These are phyloP conservation scores for Rhodotorula sp. DNA, from an alignment of 1,284 basidiomycete genomes.

Conservation along the genomic window DNA sequence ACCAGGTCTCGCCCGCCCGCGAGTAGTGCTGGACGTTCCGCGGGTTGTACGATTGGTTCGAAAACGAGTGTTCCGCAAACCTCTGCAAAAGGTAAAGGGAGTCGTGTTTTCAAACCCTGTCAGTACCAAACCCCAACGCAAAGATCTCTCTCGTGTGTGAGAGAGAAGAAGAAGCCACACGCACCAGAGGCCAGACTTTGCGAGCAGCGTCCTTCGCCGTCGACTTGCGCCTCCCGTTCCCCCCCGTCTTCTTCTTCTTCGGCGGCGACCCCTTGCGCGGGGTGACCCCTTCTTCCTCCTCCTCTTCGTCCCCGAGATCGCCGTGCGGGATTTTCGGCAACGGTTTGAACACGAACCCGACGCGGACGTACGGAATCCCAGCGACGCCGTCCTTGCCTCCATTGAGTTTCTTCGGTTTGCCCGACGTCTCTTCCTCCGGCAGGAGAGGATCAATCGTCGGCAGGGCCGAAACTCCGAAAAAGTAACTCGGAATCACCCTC, in stretches of 20 bases:
- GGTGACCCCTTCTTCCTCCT: neutral
- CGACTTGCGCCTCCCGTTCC: neutral
- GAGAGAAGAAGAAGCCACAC: neutral
- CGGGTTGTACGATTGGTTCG: slow-evolving; percentile 9
- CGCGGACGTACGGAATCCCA: slow-evolving; percentile 11
- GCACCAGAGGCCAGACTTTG: slow-evolving; percentile 9
- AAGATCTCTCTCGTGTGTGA: too few relatives aligned
- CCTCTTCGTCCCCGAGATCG: neutral
- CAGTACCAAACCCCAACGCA: neutral
- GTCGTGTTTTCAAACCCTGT: too few relatives aligned
- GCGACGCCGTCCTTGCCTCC: slow-evolving; percentile 1
- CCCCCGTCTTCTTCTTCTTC: neutral
- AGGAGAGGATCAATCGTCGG: neutral
- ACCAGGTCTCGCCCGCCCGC: slow-evolving; percentile 1
- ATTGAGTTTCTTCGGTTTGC: neutral
- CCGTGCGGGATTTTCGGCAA: neutral
- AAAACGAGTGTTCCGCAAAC: slow-evolving; percentile 8
- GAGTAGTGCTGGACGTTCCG: slow-evolving; percentile 13
- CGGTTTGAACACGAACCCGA: slow-evolving; percentile 9
- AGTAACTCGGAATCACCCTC: neutral
- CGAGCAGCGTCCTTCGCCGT: neutral
- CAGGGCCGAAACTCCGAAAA: slow-evolving; percentile 8
- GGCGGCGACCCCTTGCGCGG: neutral
- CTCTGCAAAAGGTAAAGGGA: neutral
- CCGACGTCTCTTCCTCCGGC: neutral